Percentiles rank a stretch among this genome's conserved stretches.
These are phyloP conservation scores for Spathaspora boniae DNA, from an alignment of 805 yeast species.

Conservation along the genomic window DNA sequence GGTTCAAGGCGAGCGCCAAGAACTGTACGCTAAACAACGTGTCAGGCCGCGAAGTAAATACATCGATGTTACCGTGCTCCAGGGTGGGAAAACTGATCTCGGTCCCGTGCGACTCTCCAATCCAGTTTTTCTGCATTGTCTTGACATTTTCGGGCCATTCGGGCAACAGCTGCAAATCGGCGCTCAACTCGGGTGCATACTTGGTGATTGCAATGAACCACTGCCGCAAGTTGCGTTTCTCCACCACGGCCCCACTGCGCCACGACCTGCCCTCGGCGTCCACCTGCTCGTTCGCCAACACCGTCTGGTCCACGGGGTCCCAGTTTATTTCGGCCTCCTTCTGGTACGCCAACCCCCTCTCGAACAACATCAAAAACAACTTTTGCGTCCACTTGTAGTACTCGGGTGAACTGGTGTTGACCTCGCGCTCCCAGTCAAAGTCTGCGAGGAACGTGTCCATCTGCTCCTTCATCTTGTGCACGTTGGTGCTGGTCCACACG, in stretches of 20 bases:
- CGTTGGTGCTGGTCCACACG: constrained; percentile 78
- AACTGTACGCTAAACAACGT: constrained; percentile 82
- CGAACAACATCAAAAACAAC: constrained; percentile 68
- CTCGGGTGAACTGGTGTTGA: constrained; percentile 80
- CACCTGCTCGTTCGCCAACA: constrained; percentile 93
- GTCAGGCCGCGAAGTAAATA: constrained; percentile 88
- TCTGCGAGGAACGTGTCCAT: constrained; percentile 74
- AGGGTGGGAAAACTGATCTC: constrained; percentile 50
- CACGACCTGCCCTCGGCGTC: constrained; percentile 88
- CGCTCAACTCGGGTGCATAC: constrained; percentile 63
- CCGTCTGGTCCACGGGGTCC: constrained; percentile 97
- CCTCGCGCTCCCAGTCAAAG: constrained; percentile 92
- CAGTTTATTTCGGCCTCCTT: constrained; percentile 89
- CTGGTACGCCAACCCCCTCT: constrained; percentile 81
- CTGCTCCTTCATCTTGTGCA: constrained; percentile 82
- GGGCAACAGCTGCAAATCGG: constrained; percentile 58
- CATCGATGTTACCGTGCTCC: constrained; percentile 33
- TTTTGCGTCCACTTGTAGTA: constrained; percentile 93
- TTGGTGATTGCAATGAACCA: constrained; percentile 93
- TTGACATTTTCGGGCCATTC: constrained; percentile 90
- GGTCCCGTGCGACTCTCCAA: constrained; percentile 82
- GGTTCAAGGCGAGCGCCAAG: constrained; percentile 72
- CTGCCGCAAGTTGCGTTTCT: constrained; percentile 74
- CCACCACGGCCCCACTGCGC: constrained; percentile 96
- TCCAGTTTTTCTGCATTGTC: constrained; percentile 92